Base-by-base conservation (phyloP, 129 eudicot species). In the Pittosporum tobira region DNA sequence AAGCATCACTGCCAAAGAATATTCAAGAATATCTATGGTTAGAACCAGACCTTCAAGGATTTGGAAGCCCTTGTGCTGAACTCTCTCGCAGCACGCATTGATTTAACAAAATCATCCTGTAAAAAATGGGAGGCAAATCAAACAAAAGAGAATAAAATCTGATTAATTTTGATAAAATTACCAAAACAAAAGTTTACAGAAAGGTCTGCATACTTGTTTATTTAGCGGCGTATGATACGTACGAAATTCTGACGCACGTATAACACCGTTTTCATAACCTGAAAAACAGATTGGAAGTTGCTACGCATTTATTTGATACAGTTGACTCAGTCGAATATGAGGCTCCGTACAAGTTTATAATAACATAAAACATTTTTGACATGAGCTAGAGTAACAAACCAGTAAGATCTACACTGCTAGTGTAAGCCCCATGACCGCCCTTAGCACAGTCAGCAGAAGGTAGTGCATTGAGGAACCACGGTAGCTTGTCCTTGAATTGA, bases 351-450 rank as follows among this genome's bases (percentile, higher is more conserved):
- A 20, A 1, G 23, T 36, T n/a, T 0, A 29, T 25, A 38, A 40
- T n/a, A 25, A 48, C 25, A 50, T 48, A 22, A 21, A 44, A 55
- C 49, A 16, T 15, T 36, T 14, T 54, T 19, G 23, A 29, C 10
- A 18, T 1, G 12, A 53, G 30, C 58, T 2, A 68, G 11, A 16
- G 36, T 3, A 9, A 46, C 74, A 14, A 19, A 83, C 93, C 85
- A 50, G 74, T 34, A 51, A 83, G 75, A 26, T 79, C 86, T 45
- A 83, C 86, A 61, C 56, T 76, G 62, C 48, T 69, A n/a, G 83
- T 75, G 43, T 83, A 83, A 29, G 93, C 93, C 48, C 93, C 93
- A 63, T 83, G 79, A 57, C 93, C 86, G 57, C 86, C 93, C 73
- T 79, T 83, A 2, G 93, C 82, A 76, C 93, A 83, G 55, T 79